Evolutionary conservation across 202 grass and related monocot genomes (phyloP), one percentile per base, ranked within the genome.

Genomic region (Bolboschoenoplectus hybrid): DNA sequence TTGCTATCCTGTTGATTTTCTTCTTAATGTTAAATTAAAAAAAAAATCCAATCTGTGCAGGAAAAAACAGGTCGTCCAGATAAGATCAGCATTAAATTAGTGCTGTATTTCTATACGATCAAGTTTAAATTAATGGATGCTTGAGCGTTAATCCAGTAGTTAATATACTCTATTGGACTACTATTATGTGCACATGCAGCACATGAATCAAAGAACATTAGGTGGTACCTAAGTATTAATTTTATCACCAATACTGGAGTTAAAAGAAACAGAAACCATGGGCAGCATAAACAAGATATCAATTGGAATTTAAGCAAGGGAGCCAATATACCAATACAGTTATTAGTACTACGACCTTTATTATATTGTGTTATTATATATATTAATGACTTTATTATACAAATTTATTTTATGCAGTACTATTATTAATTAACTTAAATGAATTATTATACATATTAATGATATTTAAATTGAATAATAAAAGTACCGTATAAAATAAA

Each of bases 141-240:
- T 76, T 76, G 47, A 76, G 47, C 45, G 72, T 52, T 9, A 75
- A 52, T 53, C 20, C 20, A 75, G 72, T 19, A 34, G 26, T 26
- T 26, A 26, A 26, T 26, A 53, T 52, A 73, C 32, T 13, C 32
- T 66, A 66, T 11, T 38, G 9, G 9, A 9, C 1, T 67, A 32
- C 19, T 50, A 74, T 81, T n/a, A 65, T 63, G 38, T 74, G 72
- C 75, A 80, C 75, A 80, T 80, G 75, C 57, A 81, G 79, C 58
- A 82, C 57, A 82, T 82, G 57, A 10, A 40, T 82, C 62, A 38
- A 17, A 63, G 79, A 26, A 45, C 46, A 46, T 64, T 47, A 64
- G 57, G 79, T 82, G 56, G 1, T 32, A 12, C 20, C 3, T 12
- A 61, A 62, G 2, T 34, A 61, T 12, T 58, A 17, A 3, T n/a